phyloP scores from a whole-genome alignment of 371 early-diverging fungal species.

The Gilbertella persicaria region DNA sequence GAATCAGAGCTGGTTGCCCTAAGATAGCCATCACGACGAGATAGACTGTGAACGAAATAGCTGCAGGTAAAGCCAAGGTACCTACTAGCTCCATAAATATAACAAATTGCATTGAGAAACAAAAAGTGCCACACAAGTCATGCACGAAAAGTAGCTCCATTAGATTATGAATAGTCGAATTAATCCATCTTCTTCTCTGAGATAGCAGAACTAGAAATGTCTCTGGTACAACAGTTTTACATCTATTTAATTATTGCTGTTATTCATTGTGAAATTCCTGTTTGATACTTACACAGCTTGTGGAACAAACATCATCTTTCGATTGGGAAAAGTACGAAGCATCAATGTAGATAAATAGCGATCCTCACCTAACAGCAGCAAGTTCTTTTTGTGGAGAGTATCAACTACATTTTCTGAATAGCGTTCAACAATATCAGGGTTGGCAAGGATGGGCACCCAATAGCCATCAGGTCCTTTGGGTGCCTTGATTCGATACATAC shows the following conservation, averaged over 20 bases:
- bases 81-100: slow-evolving; percentile 85
- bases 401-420: slow-evolving; percentile 91
- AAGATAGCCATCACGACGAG: slow-evolving; percentile 49
- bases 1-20: slow-evolving; percentile 61
- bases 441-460: slow-evolving; percentile 80
- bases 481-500: slow-evolving; percentile 91
- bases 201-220: slow-evolving; percentile 77
- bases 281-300: slow-evolving; percentile 67
- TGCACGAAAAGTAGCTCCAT: slow-evolving; percentile 84
- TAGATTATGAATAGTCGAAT: slow-evolving; percentile 86
- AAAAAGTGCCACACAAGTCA: slow-evolving; percentile 89
- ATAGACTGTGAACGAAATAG: slow-evolving; percentile 72
- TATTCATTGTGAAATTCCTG: too few species aligned
- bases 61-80: slow-evolving; percentile 82
- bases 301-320: slow-evolving; percentile 92
- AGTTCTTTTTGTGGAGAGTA: slow-evolving; percentile 94
- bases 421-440: slow-evolving; percentile 85
- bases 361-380: slow-evolving; percentile 93
- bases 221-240: slow-evolving; percentile 86
- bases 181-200: slow-evolving; percentile 91
- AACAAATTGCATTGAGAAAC: slow-evolving; percentile 92
- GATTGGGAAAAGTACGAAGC: slow-evolving; percentile 88
- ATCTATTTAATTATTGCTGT: too few species aligned
- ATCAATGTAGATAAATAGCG: slow-evolving; percentile 94
- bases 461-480: slow-evolving; percentile 68